phyloP scores from a whole-genome alignment of 352 stramenopile species.

The Pythium folliculosum region DNA sequence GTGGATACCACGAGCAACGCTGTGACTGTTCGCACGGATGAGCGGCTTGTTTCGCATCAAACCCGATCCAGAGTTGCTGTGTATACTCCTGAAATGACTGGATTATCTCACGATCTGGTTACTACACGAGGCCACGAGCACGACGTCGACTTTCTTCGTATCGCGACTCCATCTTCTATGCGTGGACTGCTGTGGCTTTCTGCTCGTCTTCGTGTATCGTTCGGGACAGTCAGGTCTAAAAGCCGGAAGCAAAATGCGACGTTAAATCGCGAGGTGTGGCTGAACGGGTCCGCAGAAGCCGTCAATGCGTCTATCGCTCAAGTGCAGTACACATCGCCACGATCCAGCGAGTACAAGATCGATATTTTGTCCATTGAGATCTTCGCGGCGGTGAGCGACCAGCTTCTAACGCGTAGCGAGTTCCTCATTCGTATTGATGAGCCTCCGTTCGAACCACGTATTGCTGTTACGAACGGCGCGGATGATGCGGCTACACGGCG shows the following conservation, averaged over 20 bases:
- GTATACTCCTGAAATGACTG: background rate
- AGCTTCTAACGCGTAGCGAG: conserved; percentile 4
- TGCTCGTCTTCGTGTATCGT: background rate
- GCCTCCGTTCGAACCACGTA: conserved; percentile 12
- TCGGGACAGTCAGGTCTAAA: background rate
- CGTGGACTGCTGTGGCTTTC: conserved; percentile 5
- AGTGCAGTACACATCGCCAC: conserved; percentile 9
- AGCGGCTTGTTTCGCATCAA: background rate
- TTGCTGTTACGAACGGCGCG: background rate
- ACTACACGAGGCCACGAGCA: background rate
- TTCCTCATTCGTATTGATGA: conserved; percentile 11
- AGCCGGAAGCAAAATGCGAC: background rate
- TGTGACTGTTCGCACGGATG: conserved; percentile 3
- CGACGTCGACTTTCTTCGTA: background rate
- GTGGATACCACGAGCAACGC: background rate
- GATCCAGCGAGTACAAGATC: background rate
- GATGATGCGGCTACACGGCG: background rate
- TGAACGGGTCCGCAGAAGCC: conserved; percentile 31
- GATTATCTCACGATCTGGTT: background rate
- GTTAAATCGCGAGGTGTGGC: conserved; percentile 15
- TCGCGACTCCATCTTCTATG: background rate
- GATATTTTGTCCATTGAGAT: conserved; percentile 10
- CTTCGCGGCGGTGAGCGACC: background rate
- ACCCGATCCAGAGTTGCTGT: background rate
- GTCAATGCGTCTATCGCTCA: conserved; percentile 20